Evolutionary conservation across 2,329 filamentous ascomycete species (phyloP).

Genomic region (Verticillium klebahnii): DNA sequence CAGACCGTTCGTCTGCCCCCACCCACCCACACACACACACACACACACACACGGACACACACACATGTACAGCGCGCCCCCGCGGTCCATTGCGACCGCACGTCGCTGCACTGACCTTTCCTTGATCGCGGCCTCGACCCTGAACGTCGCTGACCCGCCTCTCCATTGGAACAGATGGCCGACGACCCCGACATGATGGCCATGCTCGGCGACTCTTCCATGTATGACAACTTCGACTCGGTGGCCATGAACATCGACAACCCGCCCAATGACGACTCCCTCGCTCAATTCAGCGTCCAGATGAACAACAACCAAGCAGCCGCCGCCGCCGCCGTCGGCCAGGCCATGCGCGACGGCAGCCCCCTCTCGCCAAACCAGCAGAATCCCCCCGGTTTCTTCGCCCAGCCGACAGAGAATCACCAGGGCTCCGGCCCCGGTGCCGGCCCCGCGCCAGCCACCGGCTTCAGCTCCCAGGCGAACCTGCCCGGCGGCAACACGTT

Average conservation of each 20-base stretch:
- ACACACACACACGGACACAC: not conserved
- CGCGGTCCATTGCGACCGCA: not conserved
- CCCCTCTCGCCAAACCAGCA: not conserved
- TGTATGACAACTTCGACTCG: conserved; percentile 31
- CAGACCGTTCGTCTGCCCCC: not conserved
- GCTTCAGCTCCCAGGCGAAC: conserved; percentile 23
- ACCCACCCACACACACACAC: not conserved
- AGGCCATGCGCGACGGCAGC: conserved; percentile 9
- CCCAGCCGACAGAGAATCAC: not conserved
- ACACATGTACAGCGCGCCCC: not conserved
- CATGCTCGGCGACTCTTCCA: conserved; percentile 33
- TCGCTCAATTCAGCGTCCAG: conserved; percentile 13
- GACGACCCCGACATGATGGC: conserved; percentile 36
- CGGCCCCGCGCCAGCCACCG: conserved; percentile 34
- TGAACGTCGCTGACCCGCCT: not conserved
- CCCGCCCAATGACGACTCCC: conserved; percentile 19
- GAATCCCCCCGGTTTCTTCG: not conserved
- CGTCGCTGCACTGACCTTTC: not conserved
- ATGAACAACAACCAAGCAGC: conserved; percentile 18
- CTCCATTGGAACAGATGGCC: conserved; percentile 10
- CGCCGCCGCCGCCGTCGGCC: conserved; percentile 12
- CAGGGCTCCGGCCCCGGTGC: conserved; percentile 24
- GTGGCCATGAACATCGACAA: conserved; percentile 40
- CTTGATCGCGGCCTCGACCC: not conserved
- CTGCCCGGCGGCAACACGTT: conserved; percentile 37